These are phyloP conservation scores for Pyricularia grisea DNA, from an alignment of 2,329 filamentous ascomycete species.

Conservation along the genomic window DNA sequence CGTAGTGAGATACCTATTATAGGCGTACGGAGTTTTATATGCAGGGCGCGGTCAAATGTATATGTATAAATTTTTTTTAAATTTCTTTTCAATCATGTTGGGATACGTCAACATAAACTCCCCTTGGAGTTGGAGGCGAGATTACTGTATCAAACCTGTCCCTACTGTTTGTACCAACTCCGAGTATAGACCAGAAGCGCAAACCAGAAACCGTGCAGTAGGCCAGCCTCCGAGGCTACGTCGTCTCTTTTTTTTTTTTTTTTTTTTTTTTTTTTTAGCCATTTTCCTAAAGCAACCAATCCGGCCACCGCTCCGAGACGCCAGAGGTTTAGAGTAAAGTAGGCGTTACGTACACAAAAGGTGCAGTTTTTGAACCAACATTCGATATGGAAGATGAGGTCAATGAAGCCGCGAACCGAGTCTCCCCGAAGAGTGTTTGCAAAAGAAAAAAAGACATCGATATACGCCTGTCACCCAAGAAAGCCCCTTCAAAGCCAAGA, in stretches of 20 bases:
- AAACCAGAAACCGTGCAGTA: not conserved
- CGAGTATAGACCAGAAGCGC: too few species aligned
- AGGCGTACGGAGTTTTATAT: not conserved
- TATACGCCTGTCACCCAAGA: conserved; percentile 7
- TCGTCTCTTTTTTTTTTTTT: not conserved
- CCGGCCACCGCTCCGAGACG: not conserved
- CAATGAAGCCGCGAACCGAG: too few species aligned
- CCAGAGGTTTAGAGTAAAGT: not conserved
- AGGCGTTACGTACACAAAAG: too few species aligned
- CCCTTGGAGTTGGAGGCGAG: too few species aligned
- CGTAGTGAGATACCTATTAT: not conserved
- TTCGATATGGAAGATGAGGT: not conserved
- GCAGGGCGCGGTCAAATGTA: not conserved
- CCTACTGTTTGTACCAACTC: not conserved
- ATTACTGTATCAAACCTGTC: not conserved
- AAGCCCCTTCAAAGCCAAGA: conserved; percentile 8
- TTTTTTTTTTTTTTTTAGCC: too few species aligned
- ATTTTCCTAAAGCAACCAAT: not conserved
- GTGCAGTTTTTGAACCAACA: too few species aligned
- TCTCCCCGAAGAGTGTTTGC: conserved; percentile 39
- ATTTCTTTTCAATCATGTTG: not conserved
- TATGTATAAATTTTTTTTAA: too few species aligned
- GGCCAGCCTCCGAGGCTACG: not conserved
- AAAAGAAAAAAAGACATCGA: conserved; percentile 6
- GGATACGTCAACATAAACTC: not conserved